Percentiles rank a stretch among this genome's conserved stretches.
Evolutionary conservation across 108 stramenopile genomes (phyloP).

Genomic region (Cyclotella sp.): DNA sequence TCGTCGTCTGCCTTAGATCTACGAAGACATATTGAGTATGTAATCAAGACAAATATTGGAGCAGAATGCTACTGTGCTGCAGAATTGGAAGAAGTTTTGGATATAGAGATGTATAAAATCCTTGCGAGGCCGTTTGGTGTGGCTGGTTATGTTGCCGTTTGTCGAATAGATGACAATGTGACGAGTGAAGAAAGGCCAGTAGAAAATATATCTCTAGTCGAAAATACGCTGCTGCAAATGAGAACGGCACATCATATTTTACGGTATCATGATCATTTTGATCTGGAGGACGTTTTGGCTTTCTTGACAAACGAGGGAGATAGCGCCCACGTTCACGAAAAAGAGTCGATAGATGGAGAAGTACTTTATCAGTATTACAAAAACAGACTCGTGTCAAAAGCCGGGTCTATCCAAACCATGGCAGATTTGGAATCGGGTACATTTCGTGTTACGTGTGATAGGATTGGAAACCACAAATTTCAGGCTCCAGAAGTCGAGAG

Average conservation of each 20-base stretch:
- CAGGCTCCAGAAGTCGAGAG: constrained; percentile 61
- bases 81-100: constrained; percentile 58
- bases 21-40: constrained; percentile 26
- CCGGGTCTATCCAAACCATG: constrained; percentile 30
- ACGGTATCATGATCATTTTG: constrained; percentile 67
- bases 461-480: constrained; percentile 68
- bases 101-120: constrained; percentile 23
- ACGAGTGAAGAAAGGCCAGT: constrained; percentile 17
- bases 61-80: constrained; percentile 66
- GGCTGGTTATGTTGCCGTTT: constrained; percentile 68
- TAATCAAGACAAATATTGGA: constrained; percentile 69
- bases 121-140: constrained; percentile 58
- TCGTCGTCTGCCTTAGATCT: neutral
- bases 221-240: constrained; percentile 41
- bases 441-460: constrained; percentile 72
- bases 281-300: constrained; percentile 47
- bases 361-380: constrained; percentile 67
- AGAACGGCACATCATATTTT: constrained; percentile 67
- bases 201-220: constrained; percentile 14
- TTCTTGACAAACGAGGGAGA: constrained; percentile 15
- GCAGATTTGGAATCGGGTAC: constrained; percentile 34
- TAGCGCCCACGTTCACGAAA: neutral
- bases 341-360: constrained; percentile 51
- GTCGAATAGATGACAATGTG: neutral
- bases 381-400: constrained; percentile 36